Percentiles rank a stretch among this genome's conserved stretches.
phyloP scores from a whole-genome alignment of 148 eudicot genomes.

The Vaccinium vitisidaea region DNA sequence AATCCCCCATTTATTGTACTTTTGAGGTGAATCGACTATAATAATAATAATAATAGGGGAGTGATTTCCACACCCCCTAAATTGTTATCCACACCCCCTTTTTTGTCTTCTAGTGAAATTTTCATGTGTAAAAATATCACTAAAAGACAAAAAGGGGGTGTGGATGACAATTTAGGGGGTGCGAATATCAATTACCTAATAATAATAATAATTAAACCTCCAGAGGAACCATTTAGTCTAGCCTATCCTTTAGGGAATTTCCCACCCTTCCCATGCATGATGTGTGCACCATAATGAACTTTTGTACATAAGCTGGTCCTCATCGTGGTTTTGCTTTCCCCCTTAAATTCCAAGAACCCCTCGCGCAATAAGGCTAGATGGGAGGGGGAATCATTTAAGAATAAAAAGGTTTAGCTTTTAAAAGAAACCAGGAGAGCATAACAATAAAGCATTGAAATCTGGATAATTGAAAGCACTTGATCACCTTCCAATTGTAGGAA shows the following conservation, averaged over 20 bases:
- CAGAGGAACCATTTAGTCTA: background rate
- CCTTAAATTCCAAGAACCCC: background rate
- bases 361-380: background rate
- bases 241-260: background rate
- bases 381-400: background rate
- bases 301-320: background rate
- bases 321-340: background rate
- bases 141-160: no score
- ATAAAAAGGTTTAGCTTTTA: background rate
- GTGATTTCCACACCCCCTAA: no score
- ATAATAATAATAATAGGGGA: no score
- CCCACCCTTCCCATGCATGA: background rate
- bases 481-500: conserved; percentile 94
- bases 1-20: no score
- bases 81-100: no score
- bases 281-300: background rate
- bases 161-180: no score
- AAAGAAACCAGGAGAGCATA: conserved; percentile 1
- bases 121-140: no score
- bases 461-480: conserved; percentile 1
- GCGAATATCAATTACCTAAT: no score
- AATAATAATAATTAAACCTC: background rate
- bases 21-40: no score
- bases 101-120: no score
- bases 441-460: background rate